phyloP scores from a whole-genome alignment of 2,329 filamentous ascomycete genomes.

The Fusarium nanum region DNA sequence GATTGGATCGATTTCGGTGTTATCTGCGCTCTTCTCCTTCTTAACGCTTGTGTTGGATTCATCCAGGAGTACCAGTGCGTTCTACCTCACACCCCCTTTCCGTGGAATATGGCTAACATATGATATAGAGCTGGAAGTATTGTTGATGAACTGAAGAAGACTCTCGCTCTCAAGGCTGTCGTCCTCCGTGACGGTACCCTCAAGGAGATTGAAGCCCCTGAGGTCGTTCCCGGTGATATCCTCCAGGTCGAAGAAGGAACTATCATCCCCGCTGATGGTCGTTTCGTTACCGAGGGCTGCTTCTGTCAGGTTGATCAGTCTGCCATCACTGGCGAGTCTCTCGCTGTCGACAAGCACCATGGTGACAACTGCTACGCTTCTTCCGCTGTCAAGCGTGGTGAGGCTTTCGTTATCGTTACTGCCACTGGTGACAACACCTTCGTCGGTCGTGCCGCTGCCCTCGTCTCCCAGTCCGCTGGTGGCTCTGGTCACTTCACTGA shows the following conservation, averaged over 20 bases:
- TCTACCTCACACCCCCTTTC: too few species aligned
- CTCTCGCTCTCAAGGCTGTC: constrained; percentile 85
- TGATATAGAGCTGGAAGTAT: too few species aligned
- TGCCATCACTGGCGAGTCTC: constrained; percentile 89
- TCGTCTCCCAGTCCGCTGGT: constrained; percentile 80
- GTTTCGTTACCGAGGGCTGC: constrained; percentile 83
- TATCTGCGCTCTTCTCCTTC: constrained; percentile 83
- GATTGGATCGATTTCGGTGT: constrained; percentile 96
- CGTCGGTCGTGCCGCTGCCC: constrained; percentile 87
- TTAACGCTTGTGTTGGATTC: constrained; percentile 89
- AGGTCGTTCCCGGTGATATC: constrained; percentile 91
- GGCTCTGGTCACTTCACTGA: constrained; percentile 90
- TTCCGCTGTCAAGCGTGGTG: constrained; percentile 90
- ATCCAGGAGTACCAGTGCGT: constrained; percentile 91
- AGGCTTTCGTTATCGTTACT: constrained; percentile 84
- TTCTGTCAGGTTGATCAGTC: constrained; percentile 94
- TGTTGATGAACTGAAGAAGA: too few species aligned
- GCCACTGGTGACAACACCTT: constrained; percentile 91
- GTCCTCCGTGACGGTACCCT: constrained; percentile 83
- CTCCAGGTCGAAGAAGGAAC: constrained; percentile 90
- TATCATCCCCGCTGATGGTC: constrained; percentile 89
- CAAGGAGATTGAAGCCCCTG: constrained; percentile 82
- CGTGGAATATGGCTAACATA: too few species aligned
- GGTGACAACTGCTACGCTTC: constrained; percentile 86
- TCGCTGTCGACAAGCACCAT: constrained; percentile 89